These are phyloP conservation scores for Cadophora sp. DNA, from an alignment of 2,329 filamentous ascomycete species.

Conservation along the genomic window DNA sequence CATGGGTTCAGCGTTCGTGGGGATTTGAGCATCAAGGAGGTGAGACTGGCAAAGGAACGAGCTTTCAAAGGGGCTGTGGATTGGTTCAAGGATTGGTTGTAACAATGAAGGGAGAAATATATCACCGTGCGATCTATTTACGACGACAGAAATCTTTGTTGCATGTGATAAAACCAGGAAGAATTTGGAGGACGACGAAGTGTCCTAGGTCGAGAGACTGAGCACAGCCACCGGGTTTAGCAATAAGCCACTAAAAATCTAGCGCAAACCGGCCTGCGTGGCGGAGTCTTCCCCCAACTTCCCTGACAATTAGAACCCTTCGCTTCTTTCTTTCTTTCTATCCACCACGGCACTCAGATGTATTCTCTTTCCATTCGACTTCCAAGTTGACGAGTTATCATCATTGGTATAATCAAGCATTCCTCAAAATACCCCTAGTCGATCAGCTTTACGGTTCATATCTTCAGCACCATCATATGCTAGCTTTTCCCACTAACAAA, in stretches of 20 bases:
- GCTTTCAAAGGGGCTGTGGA: constrained; percentile 76
- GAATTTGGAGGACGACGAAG: background rate
- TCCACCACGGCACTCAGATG: no score
- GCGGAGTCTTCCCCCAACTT: no score
- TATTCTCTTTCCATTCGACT: no score
- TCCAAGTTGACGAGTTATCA: no score
- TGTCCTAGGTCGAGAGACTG: background rate
- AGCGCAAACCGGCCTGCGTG: no score
- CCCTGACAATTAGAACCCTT: no score
- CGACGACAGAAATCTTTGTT: background rate
- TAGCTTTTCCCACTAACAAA: no score
- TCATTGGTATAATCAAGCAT: no score
- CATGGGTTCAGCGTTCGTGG: constrained; percentile 76
- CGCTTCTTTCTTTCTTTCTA: no score
- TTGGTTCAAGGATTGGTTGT: constrained; percentile 66
- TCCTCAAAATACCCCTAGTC: no score
- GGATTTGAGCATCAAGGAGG: constrained; percentile 60
- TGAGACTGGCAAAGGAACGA: constrained; percentile 76
- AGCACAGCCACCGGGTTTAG: background rate
- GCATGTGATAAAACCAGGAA: background rate
- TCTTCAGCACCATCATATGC: no score
- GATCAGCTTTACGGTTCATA: no score
- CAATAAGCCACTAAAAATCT: background rate
- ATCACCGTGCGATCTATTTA: background rate
- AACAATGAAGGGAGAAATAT: background rate